Base-by-base conservation (phyloP, 2,329 filamentous ascomycete species). In the Aspergillus pseudonomiae region DNA sequence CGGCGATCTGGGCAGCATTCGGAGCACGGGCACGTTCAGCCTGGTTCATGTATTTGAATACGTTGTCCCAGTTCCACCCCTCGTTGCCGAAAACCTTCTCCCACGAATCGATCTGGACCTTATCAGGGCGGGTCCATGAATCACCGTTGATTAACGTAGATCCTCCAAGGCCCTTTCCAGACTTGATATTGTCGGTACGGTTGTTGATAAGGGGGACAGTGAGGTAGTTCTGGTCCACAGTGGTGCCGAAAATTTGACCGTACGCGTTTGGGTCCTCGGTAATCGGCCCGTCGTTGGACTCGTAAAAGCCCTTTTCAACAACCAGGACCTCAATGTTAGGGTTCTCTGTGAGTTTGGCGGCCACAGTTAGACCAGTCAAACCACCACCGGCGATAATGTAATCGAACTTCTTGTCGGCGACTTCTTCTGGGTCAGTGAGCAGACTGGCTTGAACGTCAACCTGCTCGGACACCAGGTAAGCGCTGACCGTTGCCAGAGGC, bases 11-110 rank as follows among this genome's bases (percentile, higher is more conserved):
- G 10, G 45, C 58, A 5, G 62, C 54, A 24, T 46, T 72, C 1
- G 73, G 73, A 10, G 45, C 12, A 26, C 71, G 70, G 9, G 60
- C 30, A 4, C 11, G 12, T 56, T 75, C 73, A 3, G 63, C 73
- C 73, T 83, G 82, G 45, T 77, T 74, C 69, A 85, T 85, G 63
- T 85, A 85, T 0, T 77, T 78, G 3, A 83, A 62, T 4, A 86
- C 66, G 43, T 70, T 75, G 1, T 78, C 72, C 80, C 81, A 85
- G 39, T 75, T 78, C 79, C 79, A 84, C 1, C 78, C 81, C 0
- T 76, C 65, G 45, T 79, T 82, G 0, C 81, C 83, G 4, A 85
- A 73, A 7, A 75, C 73, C 28, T 73, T 61, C 52, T 73, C 70
- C 71, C 72, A 73, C 5, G 69, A 70, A 52, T 73, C 68, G 16